A percentile compares a stretch with the other conserved stretches of the same genome.
Evolutionary conservation across 768 basidiomycete species (phyloP).

Genomic region (Psilocybe tampanensis): DNA sequence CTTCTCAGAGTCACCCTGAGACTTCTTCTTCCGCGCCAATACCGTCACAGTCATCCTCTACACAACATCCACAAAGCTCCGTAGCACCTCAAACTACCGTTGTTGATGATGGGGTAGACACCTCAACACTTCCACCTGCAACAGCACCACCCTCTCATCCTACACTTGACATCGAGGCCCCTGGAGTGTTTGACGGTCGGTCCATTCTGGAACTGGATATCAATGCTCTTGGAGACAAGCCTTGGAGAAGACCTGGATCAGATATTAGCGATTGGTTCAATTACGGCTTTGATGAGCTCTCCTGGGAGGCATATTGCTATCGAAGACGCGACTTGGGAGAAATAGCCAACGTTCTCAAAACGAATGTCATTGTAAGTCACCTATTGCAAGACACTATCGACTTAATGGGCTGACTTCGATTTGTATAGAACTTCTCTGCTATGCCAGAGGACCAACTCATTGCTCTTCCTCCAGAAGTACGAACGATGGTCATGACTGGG

Average conservation of each 20-base stretch:
- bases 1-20: constrained; percentile 10
- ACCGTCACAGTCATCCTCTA: constrained; percentile 5
- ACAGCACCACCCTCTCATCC: constrained; percentile 82
- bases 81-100: constrained; percentile 7
- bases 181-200: constrained; percentile 71
- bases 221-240: constrained; percentile 73
- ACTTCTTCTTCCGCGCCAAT: constrained; percentile 16
- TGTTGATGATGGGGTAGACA: constrained; percentile 59
- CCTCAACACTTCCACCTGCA: constrained; percentile 64
- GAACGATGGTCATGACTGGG: constrained; percentile 87
- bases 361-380: constrained; percentile 72
- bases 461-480: constrained; percentile 77
- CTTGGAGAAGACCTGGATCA: constrained; percentile 90
- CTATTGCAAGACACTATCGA: not conserved
- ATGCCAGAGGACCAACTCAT: constrained; percentile 83
- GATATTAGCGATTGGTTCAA: constrained; percentile 99
- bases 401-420: constrained; percentile 8
- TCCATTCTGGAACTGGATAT: constrained; percentile 88
- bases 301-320: constrained; percentile 93
- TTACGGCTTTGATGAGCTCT: constrained; percentile 97
- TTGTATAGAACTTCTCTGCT: constrained; percentile 71
- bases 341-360: constrained; percentile 76
- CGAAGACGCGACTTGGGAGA: constrained; percentile 82
- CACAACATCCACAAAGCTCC: constrained; percentile 19
- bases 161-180: constrained; percentile 64